Percentiles rank a stretch among this genome's conserved stretches.
phyloP scores from a whole-genome alignment of 306 rosid genomes.

The Citrullus amarus region DNA sequence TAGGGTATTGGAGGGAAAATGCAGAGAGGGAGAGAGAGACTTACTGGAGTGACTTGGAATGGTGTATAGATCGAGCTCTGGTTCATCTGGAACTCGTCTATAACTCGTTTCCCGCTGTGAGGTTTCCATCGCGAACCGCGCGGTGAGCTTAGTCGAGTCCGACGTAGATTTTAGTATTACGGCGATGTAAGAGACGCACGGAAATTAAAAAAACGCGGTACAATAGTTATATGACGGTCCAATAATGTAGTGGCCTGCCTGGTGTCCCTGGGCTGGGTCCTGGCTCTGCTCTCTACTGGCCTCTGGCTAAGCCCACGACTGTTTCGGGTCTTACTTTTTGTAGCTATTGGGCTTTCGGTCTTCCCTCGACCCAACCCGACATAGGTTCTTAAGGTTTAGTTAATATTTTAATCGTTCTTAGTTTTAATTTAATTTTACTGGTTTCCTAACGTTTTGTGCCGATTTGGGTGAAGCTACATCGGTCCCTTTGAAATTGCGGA shows the following conservation, averaged over 20 bases:
- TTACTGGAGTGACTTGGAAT: constrained; percentile 86
- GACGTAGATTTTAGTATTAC: background rate
- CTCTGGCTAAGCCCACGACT: background rate
- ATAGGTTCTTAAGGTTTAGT: background rate
- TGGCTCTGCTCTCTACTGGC: background rate
- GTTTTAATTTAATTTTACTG: too few relatives aligned
- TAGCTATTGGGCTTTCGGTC: background rate
- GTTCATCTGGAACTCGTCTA: constrained; percentile 44
- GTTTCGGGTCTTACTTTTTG: background rate
- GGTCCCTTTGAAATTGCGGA: too few relatives aligned
- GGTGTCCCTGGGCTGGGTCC: too few relatives aligned
- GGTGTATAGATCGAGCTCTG: constrained; percentile 88
- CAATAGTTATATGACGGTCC: background rate
- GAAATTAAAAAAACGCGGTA: background rate
- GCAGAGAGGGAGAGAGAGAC: constrained; percentile 5
- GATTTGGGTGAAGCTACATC: too few relatives aligned
- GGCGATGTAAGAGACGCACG: background rate
- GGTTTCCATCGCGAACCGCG: constrained; percentile 36
- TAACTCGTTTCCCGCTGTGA: constrained; percentile 32
- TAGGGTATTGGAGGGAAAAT: background rate
- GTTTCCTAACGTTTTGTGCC: too few relatives aligned
- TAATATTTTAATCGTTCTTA: too few relatives aligned
- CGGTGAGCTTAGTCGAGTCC: constrained; percentile 10
- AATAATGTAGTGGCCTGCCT: background rate
- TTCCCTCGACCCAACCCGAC: background rate